Base-by-base conservation (phyloP, 2,329 filamentous ascomycete species). In the Boeremia exigua region DNA sequence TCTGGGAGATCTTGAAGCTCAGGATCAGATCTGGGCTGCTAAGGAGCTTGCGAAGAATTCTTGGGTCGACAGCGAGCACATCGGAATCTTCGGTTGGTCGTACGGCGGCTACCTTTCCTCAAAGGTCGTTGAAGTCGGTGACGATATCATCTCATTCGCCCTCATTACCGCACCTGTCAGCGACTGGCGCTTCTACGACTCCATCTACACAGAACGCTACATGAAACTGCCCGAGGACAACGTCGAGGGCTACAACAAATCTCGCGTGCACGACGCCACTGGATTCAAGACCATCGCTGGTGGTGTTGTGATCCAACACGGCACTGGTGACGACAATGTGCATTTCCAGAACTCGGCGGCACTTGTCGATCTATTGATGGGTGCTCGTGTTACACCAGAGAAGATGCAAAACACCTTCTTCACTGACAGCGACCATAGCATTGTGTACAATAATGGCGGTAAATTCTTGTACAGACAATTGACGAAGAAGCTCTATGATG, bases 181-280 rank as follows among this genome's bases (percentile, higher is more conserved):
- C 2, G 88, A 90, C 74, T 90, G 86, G 85, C 82, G 86, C 1
- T 86, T 90, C 76, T 90, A 90, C 72, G 87, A 90, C 71, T 83
- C 81, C 51, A 84, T 90, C 79, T 90, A 89, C 70, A 89, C 88
- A 0, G 88, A 90, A 72, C 82, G 88, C 33, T 90, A 88, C 76
- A 90, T 90, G 87, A 88, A 89, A 75, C 84, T 80, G 1, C 79
- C 82, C 1, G 74, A 77, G 3, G 73, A 76, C 36, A 90, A 90
- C 66, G 75, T 74, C 0, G 82, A 73, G 0, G 87, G 86, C 28
- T 90, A 90, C 75, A 81, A 82, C 54, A 77, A 79, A 47, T 84
- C 84, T 0, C 86, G 86, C 0, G 85, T 90, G 2, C 80, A 81
- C 54, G 79, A 84, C 3, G 71, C 79, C 0, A 77, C 77, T 0